Evolutionary conservation across 2,329 filamentous ascomycete genomes (phyloP), one percentile per base, ranked within the genome.

Genomic region (Tolypocladium cylindrosporum): DNA sequence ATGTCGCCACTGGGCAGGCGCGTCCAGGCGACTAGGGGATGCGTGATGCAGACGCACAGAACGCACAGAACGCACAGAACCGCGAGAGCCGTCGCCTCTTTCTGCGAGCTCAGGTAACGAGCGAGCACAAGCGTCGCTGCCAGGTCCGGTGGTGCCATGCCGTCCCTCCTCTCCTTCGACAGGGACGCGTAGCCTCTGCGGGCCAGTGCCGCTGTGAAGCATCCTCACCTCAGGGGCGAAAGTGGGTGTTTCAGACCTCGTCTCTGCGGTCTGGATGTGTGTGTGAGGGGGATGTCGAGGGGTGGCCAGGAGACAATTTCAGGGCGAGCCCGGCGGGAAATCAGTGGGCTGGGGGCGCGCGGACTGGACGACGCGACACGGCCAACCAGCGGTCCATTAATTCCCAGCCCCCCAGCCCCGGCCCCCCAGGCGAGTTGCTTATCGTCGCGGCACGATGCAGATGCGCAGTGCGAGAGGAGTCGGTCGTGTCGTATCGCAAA

Each of bases 231-330:
- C 54, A 60, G 57, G 57, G 54, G 57, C 10, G 27, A 24, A 19
- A 19, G 57, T 43, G 48, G 13, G 48, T 62, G 61, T 65, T 62
- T 64, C 64, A 64, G 59, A 60, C 52, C 21, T 55, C 9, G 55
- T 60, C 54, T 57, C 56, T 57, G 52, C 48, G 45, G 48, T 60
- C 55, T 59, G 60, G 57, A 55, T 57, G 62, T 62, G 64, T 62
- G 64, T 63, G 63, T 59, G 54, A 58, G 57, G 57, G 48, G 61
- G 51, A 53, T 52, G 60, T 58, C 61, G 56, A 59, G 56, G 62
- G 61, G 60, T 61, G 59, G 55, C 58, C 52, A 59, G 61, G 57
- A 61, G 56, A 61, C 61, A 65, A 67, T 65, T 65, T 67, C 60
- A 63, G 55, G 55, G 60, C 57, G 57, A 59, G 58, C 60, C 54